phyloP scores from a whole-genome alignment of 148 eudicot species.

The Pharnaceum exiguum region DNA sequence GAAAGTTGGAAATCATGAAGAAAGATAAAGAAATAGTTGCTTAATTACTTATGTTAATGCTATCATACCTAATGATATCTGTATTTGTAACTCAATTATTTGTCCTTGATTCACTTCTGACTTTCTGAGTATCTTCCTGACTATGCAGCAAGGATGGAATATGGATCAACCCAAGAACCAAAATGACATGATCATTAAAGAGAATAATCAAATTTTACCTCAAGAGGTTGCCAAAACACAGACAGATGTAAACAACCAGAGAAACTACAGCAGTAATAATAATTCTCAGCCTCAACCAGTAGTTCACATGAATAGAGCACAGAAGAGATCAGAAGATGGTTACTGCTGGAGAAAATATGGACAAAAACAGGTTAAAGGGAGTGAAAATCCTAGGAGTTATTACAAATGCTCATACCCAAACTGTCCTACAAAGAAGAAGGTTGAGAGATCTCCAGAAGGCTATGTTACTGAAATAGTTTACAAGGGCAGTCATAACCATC shows the following conservation, averaged over 20 bases:
- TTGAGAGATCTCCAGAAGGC: slow-evolving; percentile 59
- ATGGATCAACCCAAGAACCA: slow-evolving; percentile 32
- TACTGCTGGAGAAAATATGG: slow-evolving; percentile 84
- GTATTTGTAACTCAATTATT: background rate
- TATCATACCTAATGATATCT: slow-evolving; percentile 11
- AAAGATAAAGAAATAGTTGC: no score
- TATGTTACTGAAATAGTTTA: slow-evolving; percentile 70
- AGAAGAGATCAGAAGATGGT: slow-evolving; percentile 61
- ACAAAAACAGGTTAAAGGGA: slow-evolving; percentile 76
- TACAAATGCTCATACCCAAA: slow-evolving; percentile 68
- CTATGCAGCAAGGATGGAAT: slow-evolving; percentile 35
- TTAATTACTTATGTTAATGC: background rate
- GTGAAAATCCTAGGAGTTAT: slow-evolving; percentile 79
- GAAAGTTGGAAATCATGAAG: background rate
- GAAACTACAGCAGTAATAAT: slow-evolving; percentile 6
- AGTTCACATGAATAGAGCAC: slow-evolving; percentile 48
- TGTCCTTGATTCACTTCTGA: background rate
- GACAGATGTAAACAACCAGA: slow-evolving; percentile 1
- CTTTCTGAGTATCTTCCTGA: slow-evolving; percentile 20
- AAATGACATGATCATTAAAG: slow-evolving; percentile 23
- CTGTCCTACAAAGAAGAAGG: slow-evolving; percentile 83
- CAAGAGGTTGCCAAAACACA: slow-evolving; percentile 22
- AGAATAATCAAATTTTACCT: slow-evolving; percentile 7
- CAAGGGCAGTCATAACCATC: slow-evolving; percentile 76
- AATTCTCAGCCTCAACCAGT: slow-evolving; percentile 23